Base-by-base conservation (phyloP, 2,329 filamentous ascomycete genomes). In the Tolypocladium guangdongense region DNA sequence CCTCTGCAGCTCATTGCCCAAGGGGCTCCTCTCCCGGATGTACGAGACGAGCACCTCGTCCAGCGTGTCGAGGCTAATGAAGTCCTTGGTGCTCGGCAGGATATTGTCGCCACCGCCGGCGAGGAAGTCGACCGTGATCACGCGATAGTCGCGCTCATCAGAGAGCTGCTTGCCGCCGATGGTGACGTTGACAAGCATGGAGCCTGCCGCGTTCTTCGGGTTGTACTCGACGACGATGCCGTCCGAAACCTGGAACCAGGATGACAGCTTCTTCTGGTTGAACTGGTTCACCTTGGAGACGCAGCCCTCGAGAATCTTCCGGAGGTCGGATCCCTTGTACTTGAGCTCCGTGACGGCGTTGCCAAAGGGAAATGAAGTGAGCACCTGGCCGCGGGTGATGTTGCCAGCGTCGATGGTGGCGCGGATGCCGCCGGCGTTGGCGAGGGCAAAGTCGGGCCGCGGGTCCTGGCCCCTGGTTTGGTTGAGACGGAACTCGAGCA, bases 311-410 rank as follows among this genome's bases (percentile, higher is more conserved):
- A 87, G 70, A 6, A 80, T 71, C 43, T 74, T 69, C 74, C 78
- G 80, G 5, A 86, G 63, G 45, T 78, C 72, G 10, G 74, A 68
- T 20, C 83, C 83, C 0, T 69, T 69, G 56, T 79, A 72, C 0
- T 63, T 68, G 18, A 85, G 66, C 60, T 85, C 79, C 10, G 83
- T 81, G 22, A 86, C 72, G 46, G 81, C 72, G 65, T 86, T 86
- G 52, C 80, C 78, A 57, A 86, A 86, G 39, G 83, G 83, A 66
- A 86, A 86, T 0, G 80, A 75, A 0, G 80, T 84, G 2, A 85
- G 70, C 6, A 86, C 78, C 56, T 83, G 76, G 52, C 82, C 82
- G 37, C 81, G 78, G 4, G 82, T 86, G 61, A 86, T 78, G 52
- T 77, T 66, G 11, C 83, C 83, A 20, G 68, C 64, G 43, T 82